A percentile compares a stretch with the other conserved stretches of the same genome.
phyloP scores from a whole-genome alignment of 352 stramenopile species.

The Phytophthora megakarya region DNA sequence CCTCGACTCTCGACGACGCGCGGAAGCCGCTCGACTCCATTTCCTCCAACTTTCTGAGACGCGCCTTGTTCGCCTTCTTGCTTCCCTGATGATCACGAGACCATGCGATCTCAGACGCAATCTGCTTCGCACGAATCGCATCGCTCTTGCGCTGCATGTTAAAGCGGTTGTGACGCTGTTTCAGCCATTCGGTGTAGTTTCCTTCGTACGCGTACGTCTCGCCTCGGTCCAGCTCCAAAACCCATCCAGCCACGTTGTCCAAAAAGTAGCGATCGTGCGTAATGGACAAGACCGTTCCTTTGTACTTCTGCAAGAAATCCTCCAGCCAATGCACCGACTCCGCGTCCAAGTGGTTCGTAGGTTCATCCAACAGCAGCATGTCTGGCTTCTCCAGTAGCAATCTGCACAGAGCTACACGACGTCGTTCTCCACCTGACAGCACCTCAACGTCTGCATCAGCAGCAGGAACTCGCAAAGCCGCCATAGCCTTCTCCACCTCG shows the following conservation, averaged over 20 bases:
- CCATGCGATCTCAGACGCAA: slow-evolving; percentile 95
- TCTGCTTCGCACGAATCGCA: slow-evolving; percentile 90
- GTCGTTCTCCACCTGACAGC: slow-evolving; percentile 93
- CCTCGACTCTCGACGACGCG: slow-evolving; percentile 67
- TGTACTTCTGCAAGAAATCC: slow-evolving; percentile 95
- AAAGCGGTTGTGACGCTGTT: slow-evolving; percentile 93
- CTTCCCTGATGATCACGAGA: slow-evolving; percentile 85
- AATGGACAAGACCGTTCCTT: slow-evolving; percentile 97
- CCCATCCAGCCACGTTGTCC: slow-evolving; percentile 97
- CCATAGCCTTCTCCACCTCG: slow-evolving; percentile 87
- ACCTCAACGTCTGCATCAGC: slow-evolving; percentile 68
- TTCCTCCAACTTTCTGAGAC: slow-evolving; percentile 92
- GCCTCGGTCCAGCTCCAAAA: slow-evolving; percentile 97
- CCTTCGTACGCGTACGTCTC: slow-evolving; percentile 97
- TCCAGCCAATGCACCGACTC: slow-evolving; percentile 98
- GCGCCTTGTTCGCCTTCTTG: slow-evolving; percentile 92
- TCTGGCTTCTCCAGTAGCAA: slow-evolving; percentile 96
- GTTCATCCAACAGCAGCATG: slow-evolving; percentile 97
- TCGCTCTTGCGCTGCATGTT: slow-evolving; percentile 95
- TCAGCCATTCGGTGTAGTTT: slow-evolving; percentile 98
- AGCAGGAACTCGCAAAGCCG: slow-evolving; percentile 73
- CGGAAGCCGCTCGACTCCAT: slow-evolving; percentile 75
- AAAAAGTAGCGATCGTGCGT: slow-evolving; percentile 99
- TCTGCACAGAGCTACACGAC: slow-evolving; percentile 94
- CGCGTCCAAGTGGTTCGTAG: slow-evolving; percentile 98